phyloP scores from a whole-genome alignment of 495 filamentous ascomycete species.

The Chaetomidium leptoderma region DNA sequence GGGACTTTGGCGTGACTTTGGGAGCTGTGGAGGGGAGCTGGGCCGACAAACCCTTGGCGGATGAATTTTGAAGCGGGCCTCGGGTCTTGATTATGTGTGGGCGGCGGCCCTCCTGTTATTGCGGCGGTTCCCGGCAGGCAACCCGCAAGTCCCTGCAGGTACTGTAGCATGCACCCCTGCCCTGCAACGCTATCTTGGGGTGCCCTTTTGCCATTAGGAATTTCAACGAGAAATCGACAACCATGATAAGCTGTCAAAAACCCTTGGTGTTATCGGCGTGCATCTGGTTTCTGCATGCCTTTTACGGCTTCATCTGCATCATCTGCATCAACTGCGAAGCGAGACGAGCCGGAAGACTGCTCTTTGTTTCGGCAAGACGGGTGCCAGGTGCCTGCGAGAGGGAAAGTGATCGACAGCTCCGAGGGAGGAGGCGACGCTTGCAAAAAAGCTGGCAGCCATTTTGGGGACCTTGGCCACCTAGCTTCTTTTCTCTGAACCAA shows the following conservation, averaged over 20 bases:
- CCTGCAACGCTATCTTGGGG: slow-evolving; percentile 25
- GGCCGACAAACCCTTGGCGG: slow-evolving; percentile 4
- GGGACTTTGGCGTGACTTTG: not conserved
- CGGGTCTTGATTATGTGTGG: not conserved
- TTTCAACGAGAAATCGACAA: slow-evolving; percentile 31
- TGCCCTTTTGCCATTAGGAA: slow-evolving; percentile 39
- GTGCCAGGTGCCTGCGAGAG: not conserved
- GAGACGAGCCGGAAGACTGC: not conserved
- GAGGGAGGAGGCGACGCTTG: not conserved
- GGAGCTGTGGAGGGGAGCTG: not conserved
- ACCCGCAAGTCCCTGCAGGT: slow-evolving; percentile 15
- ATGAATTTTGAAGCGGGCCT: not conserved
- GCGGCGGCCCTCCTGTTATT: slow-evolving; percentile 10
- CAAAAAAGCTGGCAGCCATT: not conserved
- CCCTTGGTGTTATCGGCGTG: slow-evolving; percentile 21
- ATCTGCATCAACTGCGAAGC: not conserved
- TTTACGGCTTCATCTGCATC: slow-evolving; percentile 11
- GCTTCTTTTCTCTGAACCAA: not conserved
- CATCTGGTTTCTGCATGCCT: slow-evolving; percentile 17
- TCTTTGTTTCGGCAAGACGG: not conserved
- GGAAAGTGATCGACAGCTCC: not conserved
- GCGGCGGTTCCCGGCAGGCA: slow-evolving; percentile 9
- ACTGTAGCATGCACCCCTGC: slow-evolving; percentile 20
- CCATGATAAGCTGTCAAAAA: slow-evolving; percentile 31
- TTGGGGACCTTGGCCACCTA: not conserved